Conservation (phyloP, 176 grass and related monocot genomes). For the Otatea glauca region DNA sequence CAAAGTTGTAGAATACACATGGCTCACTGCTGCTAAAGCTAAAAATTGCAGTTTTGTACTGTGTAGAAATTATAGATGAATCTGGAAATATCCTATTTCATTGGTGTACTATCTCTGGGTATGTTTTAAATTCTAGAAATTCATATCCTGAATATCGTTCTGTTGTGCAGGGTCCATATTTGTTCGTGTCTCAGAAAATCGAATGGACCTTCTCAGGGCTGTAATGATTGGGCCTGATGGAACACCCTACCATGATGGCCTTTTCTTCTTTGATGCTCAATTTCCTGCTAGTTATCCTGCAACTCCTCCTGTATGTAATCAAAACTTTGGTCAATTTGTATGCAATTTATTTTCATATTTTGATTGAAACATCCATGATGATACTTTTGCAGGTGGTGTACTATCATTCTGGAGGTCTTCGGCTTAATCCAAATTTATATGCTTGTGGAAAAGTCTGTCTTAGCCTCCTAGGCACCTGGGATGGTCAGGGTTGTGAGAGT, state of each 20-base stretch:
- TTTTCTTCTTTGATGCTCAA: constrained; percentile 93
- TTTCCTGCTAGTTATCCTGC: constrained; percentile 72
- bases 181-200: constrained; percentile 77
- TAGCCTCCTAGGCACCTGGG: constrained; percentile 86
- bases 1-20: not conserved
- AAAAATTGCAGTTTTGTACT: not conserved
- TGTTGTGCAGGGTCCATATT: constrained; percentile 67
- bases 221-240: constrained; percentile 79
- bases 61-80: not conserved
- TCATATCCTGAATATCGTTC: not conserved
- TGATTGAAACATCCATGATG: constrained; percentile 29
- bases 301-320: constrained; percentile 67
- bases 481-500: constrained; percentile 73
- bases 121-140: not conserved
- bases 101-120: not conserved
- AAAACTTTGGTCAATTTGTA: constrained; percentile 1
- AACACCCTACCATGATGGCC: constrained; percentile 95
- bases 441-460: constrained; percentile 86
- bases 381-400: constrained; percentile 60
- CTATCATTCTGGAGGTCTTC: constrained; percentile 81
- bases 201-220: constrained; percentile 93
- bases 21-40: constrained; percentile 3
- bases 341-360: constrained; percentile 7
- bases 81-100: not conserved
- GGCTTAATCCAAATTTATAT: constrained; percentile 92